phyloP scores from a whole-genome alignment of 441 rosid species.

The Aleurites moluccanus region DNA sequence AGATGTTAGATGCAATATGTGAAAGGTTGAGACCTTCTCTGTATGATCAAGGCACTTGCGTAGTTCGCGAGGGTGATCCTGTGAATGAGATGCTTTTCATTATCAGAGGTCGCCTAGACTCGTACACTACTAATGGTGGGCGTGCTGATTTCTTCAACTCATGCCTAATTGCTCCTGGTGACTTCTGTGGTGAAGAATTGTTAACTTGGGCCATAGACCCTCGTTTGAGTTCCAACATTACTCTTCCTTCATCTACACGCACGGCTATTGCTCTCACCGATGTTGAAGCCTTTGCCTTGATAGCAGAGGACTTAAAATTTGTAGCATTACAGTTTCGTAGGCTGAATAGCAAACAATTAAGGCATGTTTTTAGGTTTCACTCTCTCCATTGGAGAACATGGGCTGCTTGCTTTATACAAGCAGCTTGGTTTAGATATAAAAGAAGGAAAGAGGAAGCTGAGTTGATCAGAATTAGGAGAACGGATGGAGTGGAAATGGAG shows the following conservation, averaged over 20 bases:
- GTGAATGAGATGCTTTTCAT: slow-evolving; percentile 62
- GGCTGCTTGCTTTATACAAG: slow-evolving; percentile 67
- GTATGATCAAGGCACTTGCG: slow-evolving; percentile 36
- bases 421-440: slow-evolving; percentile 55
- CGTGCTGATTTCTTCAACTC: slow-evolving; percentile 56
- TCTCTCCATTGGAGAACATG: slow-evolving; percentile 69
- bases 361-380: slow-evolving; percentile 51
- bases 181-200: slow-evolving; percentile 64
- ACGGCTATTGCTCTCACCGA: slow-evolving; percentile 51
- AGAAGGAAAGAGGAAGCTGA: slow-evolving; percentile 39
- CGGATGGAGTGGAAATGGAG: slow-evolving; percentile 10
- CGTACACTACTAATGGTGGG: slow-evolving; percentile 61
- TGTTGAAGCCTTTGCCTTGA: slow-evolving; percentile 57
- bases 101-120: slow-evolving; percentile 51
- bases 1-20: slow-evolving; percentile 58
- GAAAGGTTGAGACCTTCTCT: slow-evolving; percentile 56
- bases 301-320: slow-evolving; percentile 51
- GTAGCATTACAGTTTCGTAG: slow-evolving; percentile 56
- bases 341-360: slow-evolving; percentile 50
- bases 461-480: slow-evolving; percentile 33
- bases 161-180: slow-evolving; percentile 50
- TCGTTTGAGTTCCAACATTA: slow-evolving; percentile 38
- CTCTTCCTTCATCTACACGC: slow-evolving; percentile 59
- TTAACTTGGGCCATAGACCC: slow-evolving; percentile 64
- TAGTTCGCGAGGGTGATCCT: slow-evolving; percentile 59